A percentile compares a stretch with the other conserved stretches of the same genome.
phyloP scores from a whole-genome alignment of 208 protist genomes.

The Vickermania ingenoplastis region DNA sequence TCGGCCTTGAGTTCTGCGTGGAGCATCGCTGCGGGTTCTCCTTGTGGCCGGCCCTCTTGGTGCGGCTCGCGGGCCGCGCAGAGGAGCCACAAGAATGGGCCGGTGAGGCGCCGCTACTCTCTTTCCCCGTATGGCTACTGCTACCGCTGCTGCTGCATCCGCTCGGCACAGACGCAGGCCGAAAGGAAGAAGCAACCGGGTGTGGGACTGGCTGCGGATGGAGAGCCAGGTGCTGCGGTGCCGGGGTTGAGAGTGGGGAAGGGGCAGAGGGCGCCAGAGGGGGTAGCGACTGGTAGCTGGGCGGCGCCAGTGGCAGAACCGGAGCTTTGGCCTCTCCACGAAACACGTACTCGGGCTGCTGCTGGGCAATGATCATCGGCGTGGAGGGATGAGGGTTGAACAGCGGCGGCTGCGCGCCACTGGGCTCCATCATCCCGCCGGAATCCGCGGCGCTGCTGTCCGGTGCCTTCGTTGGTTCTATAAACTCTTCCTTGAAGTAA shows the following conservation, averaged over 20 bases:
- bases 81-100: not conserved
- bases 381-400: not conserved
- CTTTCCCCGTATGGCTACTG: too few species aligned
- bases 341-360: not conserved
- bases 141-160: not conserved
- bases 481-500: too few species aligned
- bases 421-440: not conserved
- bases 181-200: not conserved
- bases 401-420: not conserved
- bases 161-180: not conserved
- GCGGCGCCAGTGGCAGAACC: not conserved
- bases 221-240: not conserved
- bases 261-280: not conserved
- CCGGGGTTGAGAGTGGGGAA: not conserved
- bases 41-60: not conserved
- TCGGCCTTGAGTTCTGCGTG: not conserved
- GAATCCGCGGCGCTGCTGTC: too few species aligned
- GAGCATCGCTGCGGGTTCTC: not conserved
- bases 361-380: not conserved
- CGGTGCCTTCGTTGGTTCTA: too few species aligned
- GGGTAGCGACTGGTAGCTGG: too few species aligned
- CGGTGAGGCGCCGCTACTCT: too few species aligned
- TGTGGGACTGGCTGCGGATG: not conserved
- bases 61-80: not conserved
- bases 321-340: not conserved